Evolutionary conservation across 1,139 yeast species (phyloP), one percentile per base, ranked within the genome.

Genomic region (Geotrichum candidum): DNA sequence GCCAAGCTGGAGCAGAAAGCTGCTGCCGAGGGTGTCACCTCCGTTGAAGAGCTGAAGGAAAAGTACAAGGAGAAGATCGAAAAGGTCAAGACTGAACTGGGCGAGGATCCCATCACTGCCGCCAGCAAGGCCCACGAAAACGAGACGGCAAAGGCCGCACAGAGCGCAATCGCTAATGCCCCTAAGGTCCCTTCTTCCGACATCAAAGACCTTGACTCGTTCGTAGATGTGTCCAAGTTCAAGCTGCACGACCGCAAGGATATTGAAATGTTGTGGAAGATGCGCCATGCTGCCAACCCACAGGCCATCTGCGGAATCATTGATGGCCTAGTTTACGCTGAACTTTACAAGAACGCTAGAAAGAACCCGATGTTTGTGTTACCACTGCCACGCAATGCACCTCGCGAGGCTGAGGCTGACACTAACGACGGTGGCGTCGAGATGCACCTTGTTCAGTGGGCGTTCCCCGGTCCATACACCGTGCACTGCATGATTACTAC

Each of bases 361-460:
- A 80, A 80, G 67, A 84, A 87, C 72, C 96, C 97, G 18, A 81
- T 84, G 56, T 78, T 78, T 65, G 74, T 78, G 56, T 69, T 78
- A 53, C 81, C 81, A 3, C 68, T 79, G 53, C 80, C 85, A 3
- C 79, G 72, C 56, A 60, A 56, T 18, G 61, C 61, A 3, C 79
- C 84, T 5, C 80, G 72, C 58, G 58, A 55, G 23, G 58, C 52
- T 4, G 61, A 33, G 13, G 57, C 52, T 11, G 41, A 31, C 15
- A 50, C 57, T 7, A 29, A 53, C 25, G 33, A 57, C 15, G 63
- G 59, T 13, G 73, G 72, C 59, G 66, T 87, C 68, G 99, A 94
- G 74, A 82, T 94, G 78, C 97, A 94, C 72, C 91, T 88, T 72
- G 84, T 91, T 23, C 99, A 95, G 76, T 95, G 99, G 99, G 81